phyloP scores from a whole-genome alignment of 352 stramenopile species.

The Chrysophaeum taylorii region DNA sequence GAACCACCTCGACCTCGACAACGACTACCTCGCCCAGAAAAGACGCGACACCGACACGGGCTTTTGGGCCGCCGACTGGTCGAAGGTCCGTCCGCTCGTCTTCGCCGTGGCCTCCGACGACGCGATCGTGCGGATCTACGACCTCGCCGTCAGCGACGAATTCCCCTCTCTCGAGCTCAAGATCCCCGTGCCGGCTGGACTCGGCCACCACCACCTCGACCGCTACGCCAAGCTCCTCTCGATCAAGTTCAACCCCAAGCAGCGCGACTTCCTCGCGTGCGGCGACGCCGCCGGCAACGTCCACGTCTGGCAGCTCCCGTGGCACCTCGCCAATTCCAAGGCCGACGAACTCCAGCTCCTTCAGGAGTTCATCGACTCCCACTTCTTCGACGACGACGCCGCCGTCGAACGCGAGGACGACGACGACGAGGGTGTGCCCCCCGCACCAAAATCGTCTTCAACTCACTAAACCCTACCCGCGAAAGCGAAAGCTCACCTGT shows the following conservation, averaged over 20 bases:
- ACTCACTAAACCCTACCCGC: too few relatives aligned
- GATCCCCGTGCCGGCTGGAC: neutral
- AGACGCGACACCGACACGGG: constrained; percentile 19
- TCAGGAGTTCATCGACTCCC: neutral
- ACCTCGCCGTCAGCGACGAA: constrained; percentile 41
- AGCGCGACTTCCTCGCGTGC: constrained; percentile 64
- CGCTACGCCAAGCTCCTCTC: constrained; percentile 39
- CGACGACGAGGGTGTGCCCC: too few relatives aligned
- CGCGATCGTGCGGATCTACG: constrained; percentile 58
- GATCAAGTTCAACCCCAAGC: constrained; percentile 58
- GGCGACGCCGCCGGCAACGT: constrained; percentile 52
- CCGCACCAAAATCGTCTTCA: too few relatives aligned
- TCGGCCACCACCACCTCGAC: neutral
- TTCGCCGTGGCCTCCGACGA: constrained; percentile 58
- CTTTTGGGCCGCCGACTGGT: constrained; percentile 61
- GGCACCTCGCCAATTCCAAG: constrained; percentile 62
- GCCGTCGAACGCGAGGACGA: too few relatives aligned
- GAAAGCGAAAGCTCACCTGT: too few relatives aligned
- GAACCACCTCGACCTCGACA: neutral
- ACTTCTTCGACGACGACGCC: too few relatives aligned
- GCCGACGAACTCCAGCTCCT: constrained; percentile 35
- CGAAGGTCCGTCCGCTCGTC: constrained; percentile 55
- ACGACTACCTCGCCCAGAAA: neutral
- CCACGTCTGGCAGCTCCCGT: constrained; percentile 67
- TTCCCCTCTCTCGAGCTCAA: neutral